Percentiles rank a stretch among this genome's conserved stretches.
Evolutionary conservation across 2,329 filamentous ascomycete species (phyloP).

Genomic region (Diaporthe eres): DNA sequence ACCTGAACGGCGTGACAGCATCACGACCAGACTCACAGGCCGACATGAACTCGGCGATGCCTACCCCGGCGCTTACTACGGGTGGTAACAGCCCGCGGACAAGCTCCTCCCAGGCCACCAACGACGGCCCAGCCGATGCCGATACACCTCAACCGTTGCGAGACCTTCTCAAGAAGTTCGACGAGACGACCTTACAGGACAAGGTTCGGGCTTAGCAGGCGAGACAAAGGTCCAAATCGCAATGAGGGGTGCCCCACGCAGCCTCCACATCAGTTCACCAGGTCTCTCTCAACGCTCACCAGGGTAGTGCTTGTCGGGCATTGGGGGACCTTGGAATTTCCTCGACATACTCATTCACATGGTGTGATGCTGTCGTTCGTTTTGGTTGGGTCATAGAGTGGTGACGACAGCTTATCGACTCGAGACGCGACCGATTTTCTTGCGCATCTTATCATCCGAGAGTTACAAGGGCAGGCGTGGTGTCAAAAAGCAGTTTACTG

Average conservation of each 20-base stretch:
- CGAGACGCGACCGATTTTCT: background rate
- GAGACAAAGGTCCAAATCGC: background rate
- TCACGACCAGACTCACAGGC: slow-evolving; percentile 58
- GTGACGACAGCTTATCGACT: background rate
- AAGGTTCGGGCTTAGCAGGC: background rate
- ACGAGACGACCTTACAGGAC: background rate
- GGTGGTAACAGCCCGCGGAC: slow-evolving; percentile 79
- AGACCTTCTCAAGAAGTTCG: slow-evolving; percentile 31
- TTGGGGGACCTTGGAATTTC: background rate
- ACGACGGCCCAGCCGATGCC: slow-evolving; percentile 65
- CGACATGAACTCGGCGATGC: slow-evolving; percentile 66
- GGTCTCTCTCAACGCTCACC: background rate
- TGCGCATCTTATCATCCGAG: background rate
- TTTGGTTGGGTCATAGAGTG: background rate
- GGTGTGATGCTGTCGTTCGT: background rate
- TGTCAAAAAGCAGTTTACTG: slow-evolving; percentile 20
- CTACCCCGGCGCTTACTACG: slow-evolving; percentile 77
- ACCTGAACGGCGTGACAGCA: slow-evolving; percentile 44
- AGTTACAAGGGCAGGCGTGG: slow-evolving; percentile 18
- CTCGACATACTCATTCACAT: background rate
- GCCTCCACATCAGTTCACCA: background rate
- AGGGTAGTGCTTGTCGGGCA: background rate
- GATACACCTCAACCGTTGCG: slow-evolving; percentile 4
- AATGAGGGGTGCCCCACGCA: background rate
- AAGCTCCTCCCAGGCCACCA: slow-evolving; percentile 75